Evolutionary conservation across 2,329 filamentous ascomycete species (phyloP).

Genomic region (Madurella mycetomatis): DNA sequence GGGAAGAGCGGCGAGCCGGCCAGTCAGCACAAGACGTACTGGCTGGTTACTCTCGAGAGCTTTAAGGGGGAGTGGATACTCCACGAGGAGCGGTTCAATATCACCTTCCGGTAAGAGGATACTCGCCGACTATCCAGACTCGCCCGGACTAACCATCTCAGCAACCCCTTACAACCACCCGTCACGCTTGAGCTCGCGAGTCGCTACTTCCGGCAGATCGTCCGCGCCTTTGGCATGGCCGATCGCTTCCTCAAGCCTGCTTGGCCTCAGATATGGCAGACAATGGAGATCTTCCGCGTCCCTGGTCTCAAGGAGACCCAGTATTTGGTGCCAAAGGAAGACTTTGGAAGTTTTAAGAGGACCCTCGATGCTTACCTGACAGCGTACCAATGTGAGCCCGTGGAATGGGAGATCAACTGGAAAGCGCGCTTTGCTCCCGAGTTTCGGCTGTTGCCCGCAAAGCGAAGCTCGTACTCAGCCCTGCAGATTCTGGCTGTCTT

Average conservation of each 20-base stretch:
- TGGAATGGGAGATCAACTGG: constrained; percentile 51
- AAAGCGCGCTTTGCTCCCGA: constrained; percentile 45
- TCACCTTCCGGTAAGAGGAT: constrained; percentile 47
- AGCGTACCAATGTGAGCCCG: constrained; percentile 46
- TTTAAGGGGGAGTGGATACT: constrained; percentile 48
- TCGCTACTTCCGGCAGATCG: constrained; percentile 50
- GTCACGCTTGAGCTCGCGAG: constrained; percentile 45
- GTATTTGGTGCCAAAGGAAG: constrained; percentile 50
- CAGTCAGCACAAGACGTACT: constrained; percentile 46
- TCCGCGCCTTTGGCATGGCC: constrained; percentile 49
- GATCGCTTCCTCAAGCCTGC: constrained; percentile 54
- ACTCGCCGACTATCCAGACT: not conserved
- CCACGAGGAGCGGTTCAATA: constrained; percentile 53
- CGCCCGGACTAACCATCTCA: constrained; percentile 11
- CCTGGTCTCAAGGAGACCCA: constrained; percentile 49
- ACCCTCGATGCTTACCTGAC: constrained; percentile 53
- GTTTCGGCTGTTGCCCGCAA: constrained; percentile 47
- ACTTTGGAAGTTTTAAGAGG: constrained; percentile 49
- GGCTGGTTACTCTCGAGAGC: constrained; percentile 48
- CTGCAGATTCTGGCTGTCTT: constrained; percentile 54
- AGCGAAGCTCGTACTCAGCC: constrained; percentile 40
- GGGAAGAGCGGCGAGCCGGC: constrained; percentile 43
- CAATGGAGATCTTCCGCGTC: constrained; percentile 48
- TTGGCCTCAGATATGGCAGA: constrained; percentile 54
- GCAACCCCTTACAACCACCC: constrained; percentile 30